Percentiles rank a stretch among this genome's conserved stretches.
phyloP scores from a whole-genome alignment of 805 yeast genomes.

The Metschnikowia amazonensis region DNA sequence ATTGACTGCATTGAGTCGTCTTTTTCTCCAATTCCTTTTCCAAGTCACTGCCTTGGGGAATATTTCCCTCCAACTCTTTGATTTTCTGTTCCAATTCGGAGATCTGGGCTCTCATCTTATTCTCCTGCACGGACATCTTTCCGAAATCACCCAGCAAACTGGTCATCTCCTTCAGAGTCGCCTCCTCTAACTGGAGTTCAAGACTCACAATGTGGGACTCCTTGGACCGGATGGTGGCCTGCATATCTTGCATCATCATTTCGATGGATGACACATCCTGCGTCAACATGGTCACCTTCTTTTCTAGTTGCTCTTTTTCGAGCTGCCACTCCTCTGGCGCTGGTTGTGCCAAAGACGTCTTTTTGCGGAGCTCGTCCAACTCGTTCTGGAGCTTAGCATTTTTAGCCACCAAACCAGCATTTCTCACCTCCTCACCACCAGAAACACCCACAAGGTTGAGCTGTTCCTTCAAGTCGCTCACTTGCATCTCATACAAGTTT shows the following conservation, averaged over 20 bases:
- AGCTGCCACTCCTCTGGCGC: background rate
- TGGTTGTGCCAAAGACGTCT: background rate
- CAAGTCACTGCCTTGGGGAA: background rate
- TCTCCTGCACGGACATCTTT: constrained; percentile 10
- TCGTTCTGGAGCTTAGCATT: background rate
- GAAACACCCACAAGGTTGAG: background rate
- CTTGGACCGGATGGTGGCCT: constrained; percentile 13
- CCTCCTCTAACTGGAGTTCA: constrained; percentile 13
- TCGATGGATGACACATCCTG: constrained; percentile 18
- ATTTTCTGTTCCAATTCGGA: constrained; percentile 5
- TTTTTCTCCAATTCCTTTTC: constrained; percentile 5
- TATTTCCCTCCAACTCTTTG: background rate
- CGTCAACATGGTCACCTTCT: constrained; percentile 13
- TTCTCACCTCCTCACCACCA: background rate
- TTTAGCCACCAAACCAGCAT: too few species aligned
- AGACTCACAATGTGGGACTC: constrained; percentile 15
- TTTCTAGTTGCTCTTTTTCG: constrained; percentile 8
- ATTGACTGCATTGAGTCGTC: background rate
- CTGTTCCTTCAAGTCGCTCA: constrained; percentile 32
- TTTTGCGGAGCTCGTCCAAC: background rate
- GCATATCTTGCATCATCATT: constrained; percentile 15
- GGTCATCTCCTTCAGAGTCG: constrained; percentile 4
- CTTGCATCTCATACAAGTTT: constrained; percentile 42
- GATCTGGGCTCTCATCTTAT: constrained; percentile 4
- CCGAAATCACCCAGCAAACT: constrained; percentile 9